Base-by-base conservation (phyloP, 805 yeast genomes). In the Candida pini region DNA sequence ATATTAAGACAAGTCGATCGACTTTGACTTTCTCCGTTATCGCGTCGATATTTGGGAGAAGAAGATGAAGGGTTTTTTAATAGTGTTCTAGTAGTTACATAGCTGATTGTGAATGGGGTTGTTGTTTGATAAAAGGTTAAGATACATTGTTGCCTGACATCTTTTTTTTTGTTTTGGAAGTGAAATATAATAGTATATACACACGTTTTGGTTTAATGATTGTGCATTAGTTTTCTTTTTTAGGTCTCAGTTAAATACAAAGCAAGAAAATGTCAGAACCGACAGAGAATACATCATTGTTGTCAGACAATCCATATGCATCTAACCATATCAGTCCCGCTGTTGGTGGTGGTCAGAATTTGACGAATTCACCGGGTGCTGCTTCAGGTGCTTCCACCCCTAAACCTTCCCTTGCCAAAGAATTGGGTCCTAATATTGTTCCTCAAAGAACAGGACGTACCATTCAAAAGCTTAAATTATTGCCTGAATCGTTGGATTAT, bases 371-470 rank as follows among this genome's bases (percentile, higher is more conserved):
- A 18, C 18, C 22, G 15, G 15, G 20, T 18, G 18, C 17, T 7
- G 9, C 16, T 7, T 26, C 20, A 14, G 29, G n/a, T 16, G 21
- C 23, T 13, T 9, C 31, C 15, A 5, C 28, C 28, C 17, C 15
- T 15, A 16, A 16, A 15, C 31, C 33, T 7, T 9, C 29, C 13
- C 20, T 63, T 55, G 46, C 60, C 6, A 58, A 58, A 31, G 56
- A 63, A 54, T 42, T 61, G 18, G 66, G 64, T 7, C 64, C 64
- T 2, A 76, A 74, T 39, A 69, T 79, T 33, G 86, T 82, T 1
- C 77, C 87, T 5, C 90, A 83, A 50, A 67, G 94, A 56, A 73
- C 82, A 1, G 77, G 87, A 22, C 69, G 88, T 49, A 79, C 86
- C 0, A 71, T 83, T 0, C 89, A 81, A 51, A 82, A 81, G 55